Evolutionary conservation across 225 moss, liverwort and hornwort genomes (phyloP), one percentile per base, ranked within the genome.

Genomic region (Takakia lepidozioides): DNA sequence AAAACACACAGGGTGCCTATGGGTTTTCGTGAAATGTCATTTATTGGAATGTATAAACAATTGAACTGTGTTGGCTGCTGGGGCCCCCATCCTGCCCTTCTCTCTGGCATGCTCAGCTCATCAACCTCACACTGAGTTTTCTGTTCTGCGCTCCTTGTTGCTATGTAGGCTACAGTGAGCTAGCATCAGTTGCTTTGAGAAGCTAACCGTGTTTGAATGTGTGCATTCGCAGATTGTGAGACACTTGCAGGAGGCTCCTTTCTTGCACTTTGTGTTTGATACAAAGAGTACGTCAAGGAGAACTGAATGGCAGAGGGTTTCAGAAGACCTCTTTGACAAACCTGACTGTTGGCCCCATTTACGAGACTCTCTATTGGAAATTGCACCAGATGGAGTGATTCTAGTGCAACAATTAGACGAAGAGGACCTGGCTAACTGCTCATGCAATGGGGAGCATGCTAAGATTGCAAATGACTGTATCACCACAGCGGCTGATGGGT

Each of bases 161-260:
- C 1, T 2, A 10, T 5, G 11, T 23, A 21, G 7, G 10, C 8
- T 21, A 27, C 19, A 30, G 19, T 54, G 15, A 37, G 43, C n/a
- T 7, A 39, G 19, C 1, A 20, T 40, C 18, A n/a, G n/a, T n/a
- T n/a, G n/a, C n/a, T n/a, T n/a, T n/a, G n/a, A 30, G 24, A 11
- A 23, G 22, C 6, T 22, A 2, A 18, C 1, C 17, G 26, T 50
- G 38, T n/a, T 25, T 19, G 19, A 29, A 20, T 46, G 46, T 7
- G 6, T 36, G 34, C 19, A 14, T 6, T 34, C 45, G 59, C 75
- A 91, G 84, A 93, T 93, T 54, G 86, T 89, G 4, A 76, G 58
- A 41, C 78, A 93, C 57, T 68, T 93, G 8, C 79, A 82, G 10
- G 93, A 93, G 35, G 93, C 93, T 2, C 93, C 93, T 2, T 86